Evolutionary conservation across 805 yeast species (phyloP).

Genomic region (Kazachstania bromeliacearum): DNA sequence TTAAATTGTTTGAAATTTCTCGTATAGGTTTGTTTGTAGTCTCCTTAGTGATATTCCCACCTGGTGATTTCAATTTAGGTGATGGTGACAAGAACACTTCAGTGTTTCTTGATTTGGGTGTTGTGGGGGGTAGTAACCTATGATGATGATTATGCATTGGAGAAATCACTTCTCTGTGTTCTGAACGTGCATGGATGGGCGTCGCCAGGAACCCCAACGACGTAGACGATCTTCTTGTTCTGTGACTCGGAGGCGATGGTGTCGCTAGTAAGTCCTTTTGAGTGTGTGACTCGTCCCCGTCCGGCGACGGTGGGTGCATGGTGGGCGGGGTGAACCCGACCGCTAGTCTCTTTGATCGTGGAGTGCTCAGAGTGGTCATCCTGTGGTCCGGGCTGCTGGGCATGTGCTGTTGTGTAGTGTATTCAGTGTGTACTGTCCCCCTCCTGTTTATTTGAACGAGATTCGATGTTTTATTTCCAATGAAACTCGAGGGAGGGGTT

Average conservation of each 20-base stretch:
- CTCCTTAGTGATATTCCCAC: constrained; percentile 3
- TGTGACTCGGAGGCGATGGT: constrained; percentile 20
- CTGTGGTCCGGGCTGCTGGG: background rate
- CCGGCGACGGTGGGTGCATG: background rate
- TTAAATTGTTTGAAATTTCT: constrained; percentile 32
- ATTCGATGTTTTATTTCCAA: background rate
- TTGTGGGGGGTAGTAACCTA: constrained; percentile 23
- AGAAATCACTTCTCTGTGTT: background rate
- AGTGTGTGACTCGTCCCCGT: background rate
- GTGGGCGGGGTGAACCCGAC: constrained; percentile 2
- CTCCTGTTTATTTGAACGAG: background rate
- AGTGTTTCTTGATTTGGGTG: constrained; percentile 25
- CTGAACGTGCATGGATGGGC: constrained; percentile 10
- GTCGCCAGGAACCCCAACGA: constrained; percentile 22
- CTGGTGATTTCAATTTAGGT: constrained; percentile 25
- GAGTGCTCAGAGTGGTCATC: too few relatives aligned
- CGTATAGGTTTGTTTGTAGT: constrained; percentile 30
- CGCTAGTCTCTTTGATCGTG: constrained; percentile 11
- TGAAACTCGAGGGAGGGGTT: too few relatives aligned
- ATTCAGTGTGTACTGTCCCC: background rate
- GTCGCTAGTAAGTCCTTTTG: constrained; percentile 12
- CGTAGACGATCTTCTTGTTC: constrained; percentile 18
- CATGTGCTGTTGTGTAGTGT: background rate
- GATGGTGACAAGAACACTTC: constrained; percentile 29
- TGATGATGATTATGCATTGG: background rate